phyloP scores from a whole-genome alignment of 345 rosid species.

The Hibiscus trionum region DNA sequence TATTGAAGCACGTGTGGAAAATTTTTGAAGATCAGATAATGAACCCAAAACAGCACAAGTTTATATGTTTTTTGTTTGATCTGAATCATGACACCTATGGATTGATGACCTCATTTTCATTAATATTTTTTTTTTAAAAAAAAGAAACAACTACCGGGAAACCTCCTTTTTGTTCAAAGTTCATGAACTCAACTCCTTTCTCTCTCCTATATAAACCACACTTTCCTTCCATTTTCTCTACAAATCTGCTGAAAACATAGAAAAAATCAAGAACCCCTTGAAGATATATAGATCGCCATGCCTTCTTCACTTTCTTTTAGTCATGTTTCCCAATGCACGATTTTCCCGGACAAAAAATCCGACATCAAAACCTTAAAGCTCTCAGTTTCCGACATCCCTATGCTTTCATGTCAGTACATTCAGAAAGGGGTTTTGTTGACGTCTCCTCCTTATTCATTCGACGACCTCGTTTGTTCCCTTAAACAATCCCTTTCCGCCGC shows the following conservation, averaged over 20 bases:
- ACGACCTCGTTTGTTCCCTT: constrained; percentile 38
- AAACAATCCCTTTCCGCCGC: constrained; percentile 57
- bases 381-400: constrained; percentile 89
- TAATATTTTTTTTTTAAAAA: neutral
- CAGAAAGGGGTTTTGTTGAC: constrained; percentile 83
- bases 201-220: neutral
- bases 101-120: neutral
- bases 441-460: constrained; percentile 35
- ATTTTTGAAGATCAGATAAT: neutral
- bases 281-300: constrained; percentile 20
- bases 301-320: constrained; percentile 41
- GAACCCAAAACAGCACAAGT: neutral
- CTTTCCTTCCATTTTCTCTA: neutral
- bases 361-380: constrained; percentile 39
- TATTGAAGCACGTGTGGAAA: neutral
- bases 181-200: neutral
- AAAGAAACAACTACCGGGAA: neutral
- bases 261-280: neutral
- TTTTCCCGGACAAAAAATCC: constrained; percentile 44
- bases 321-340: constrained; percentile 47
- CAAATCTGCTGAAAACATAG: neutral
- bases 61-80: neutral
- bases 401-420: constrained; percentile 97
- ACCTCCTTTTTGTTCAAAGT: neutral
- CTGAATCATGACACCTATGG: neutral